These are phyloP conservation scores for Cercospora brassicicola DNA, from an alignment of 2,329 filamentous ascomycete species.

Conservation along the genomic window DNA sequence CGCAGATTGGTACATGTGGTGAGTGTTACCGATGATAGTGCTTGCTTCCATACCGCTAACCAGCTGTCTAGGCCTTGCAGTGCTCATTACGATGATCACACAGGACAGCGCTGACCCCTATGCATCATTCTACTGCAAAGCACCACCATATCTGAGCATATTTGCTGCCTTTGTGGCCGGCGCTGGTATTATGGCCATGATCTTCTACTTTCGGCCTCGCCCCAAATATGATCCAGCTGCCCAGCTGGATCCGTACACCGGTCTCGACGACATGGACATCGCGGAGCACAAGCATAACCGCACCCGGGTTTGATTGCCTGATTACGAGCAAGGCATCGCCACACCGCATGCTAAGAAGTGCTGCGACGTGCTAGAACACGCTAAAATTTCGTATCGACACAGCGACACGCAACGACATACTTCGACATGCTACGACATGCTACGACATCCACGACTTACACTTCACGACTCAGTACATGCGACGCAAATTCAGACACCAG, in stretches of 20 bases:
- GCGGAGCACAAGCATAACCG: slow-evolving; percentile 4
- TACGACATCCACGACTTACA: not conserved
- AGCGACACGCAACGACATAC: not conserved
- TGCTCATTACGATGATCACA: not conserved
- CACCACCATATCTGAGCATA: not conserved
- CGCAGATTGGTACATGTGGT: not conserved
- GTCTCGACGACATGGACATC: slow-evolving; percentile 5
- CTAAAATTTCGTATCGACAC: not conserved
- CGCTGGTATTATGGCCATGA: not conserved
- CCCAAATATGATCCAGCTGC: slow-evolving; percentile 8
- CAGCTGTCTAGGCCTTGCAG: not conserved
- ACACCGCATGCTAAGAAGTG: not conserved
- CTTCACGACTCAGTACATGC: not conserved
- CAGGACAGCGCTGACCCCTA: not conserved
- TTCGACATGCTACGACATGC: not conserved
- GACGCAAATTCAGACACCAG: not conserved
- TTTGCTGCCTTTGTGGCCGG: not conserved
- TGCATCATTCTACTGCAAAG: not conserved
- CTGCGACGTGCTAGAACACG: not conserved
- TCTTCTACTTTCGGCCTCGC: not conserved
- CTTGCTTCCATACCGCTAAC: not conserved
- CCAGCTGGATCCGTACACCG: not conserved
- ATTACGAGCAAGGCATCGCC: not conserved
- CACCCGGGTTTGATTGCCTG: not conserved
- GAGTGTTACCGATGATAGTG: not conserved